Conservation (phyloP, 2,329 filamentous ascomycete genomes). For the Cytospora schulzeri region DNA sequence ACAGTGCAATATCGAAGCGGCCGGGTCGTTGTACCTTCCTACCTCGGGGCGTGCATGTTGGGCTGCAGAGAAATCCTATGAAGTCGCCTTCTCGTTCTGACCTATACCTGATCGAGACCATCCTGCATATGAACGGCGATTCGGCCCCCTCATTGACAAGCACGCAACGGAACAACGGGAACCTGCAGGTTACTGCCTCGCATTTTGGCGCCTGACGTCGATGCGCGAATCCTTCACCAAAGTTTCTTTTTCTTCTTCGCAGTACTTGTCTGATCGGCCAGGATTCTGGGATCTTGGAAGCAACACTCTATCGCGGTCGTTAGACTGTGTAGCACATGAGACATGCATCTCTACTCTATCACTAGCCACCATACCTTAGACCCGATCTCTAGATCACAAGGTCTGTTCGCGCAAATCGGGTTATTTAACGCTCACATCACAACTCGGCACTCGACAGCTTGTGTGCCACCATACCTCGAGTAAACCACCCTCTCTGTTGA, state of each 20-base stretch:
- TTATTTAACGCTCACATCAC: not conserved
- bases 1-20: not conserved
- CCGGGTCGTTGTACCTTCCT: not conserved
- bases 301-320: not conserved
- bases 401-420: not conserved
- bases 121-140: not conserved
- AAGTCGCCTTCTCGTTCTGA: not conserved
- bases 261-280: too few species aligned
- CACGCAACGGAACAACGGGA: not conserved
- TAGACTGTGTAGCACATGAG: not conserved
- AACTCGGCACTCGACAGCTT: not conserved
- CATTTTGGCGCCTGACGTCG: not conserved
- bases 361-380: not conserved
- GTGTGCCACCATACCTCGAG: not conserved
- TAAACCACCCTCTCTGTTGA: not conserved
- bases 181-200: not conserved
- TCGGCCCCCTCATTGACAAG: not conserved
- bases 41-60: not conserved
- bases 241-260: not conserved
- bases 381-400: not conserved
- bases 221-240: not conserved
- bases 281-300: not conserved
- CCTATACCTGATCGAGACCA: not conserved
- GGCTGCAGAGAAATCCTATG: not conserved
- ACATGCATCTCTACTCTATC: slow-evolving; percentile 8